Evolutionary conservation across 1,139 yeast species (phyloP), one percentile per base, ranked within the genome.

Genomic region (Geotrichum histeridarum): DNA sequence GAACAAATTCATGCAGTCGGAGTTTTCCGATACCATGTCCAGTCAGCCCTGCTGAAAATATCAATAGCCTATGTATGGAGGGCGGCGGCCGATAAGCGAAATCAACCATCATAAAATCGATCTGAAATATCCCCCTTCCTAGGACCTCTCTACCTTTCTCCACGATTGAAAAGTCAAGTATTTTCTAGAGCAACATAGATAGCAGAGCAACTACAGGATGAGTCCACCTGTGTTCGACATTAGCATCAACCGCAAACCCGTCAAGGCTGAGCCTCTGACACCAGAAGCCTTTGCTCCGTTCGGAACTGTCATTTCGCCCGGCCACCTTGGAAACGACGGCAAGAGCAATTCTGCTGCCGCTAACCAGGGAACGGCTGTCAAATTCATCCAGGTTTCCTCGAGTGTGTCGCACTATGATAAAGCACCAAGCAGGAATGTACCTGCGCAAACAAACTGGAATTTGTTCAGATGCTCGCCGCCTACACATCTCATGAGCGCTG

Each of bases 351-450:
- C 82, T 67, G 71, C 81, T 12, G 73, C 77, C 22, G 97, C 96
- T 6, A 91, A 91, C 68, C 90, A 91, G 65, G 98, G 97, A n/a
- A 90, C 97, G 1, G 97, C 97, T 0, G 74, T 80, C 4, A 91
- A 90, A 64, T 70, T 88, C 49, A 81, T 80, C 61, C 77, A 84
- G 59, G 94, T 89, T 8, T 82, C 93, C 2, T 84, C 89, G 1
- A 74, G 86, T 2, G 70, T 71, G 9, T 84, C 85, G 68, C 73
- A 74, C 49, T 86, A 76, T 61, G 59, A 58, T 0, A 55, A 70
- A 1, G 76, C 82, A 11, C 76, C 81, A 1, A 78, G 83, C 57
- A 75, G 77, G 1, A 67, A 65, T 27, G 47, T 44, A 5, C 65
- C 65, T 3, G 77, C 81, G 0, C 74, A 80, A 0, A 83, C 95